Percentiles rank a stretch among this genome's conserved stretches.
These are phyloP conservation scores for Monarda citriodora DNA, from an alignment of 305 asterid genomes.

Conservation along the genomic window DNA sequence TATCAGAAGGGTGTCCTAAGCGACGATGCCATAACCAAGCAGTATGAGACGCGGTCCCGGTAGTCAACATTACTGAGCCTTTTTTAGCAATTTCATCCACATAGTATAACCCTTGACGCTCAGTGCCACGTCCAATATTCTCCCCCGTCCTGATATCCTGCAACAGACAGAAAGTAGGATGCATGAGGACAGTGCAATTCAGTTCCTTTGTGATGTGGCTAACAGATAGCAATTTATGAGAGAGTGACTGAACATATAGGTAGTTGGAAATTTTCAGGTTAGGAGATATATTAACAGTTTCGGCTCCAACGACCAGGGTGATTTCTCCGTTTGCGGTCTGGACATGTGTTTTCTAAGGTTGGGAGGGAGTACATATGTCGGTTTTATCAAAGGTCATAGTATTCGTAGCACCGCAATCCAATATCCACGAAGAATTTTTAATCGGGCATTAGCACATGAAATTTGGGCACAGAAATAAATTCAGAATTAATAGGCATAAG, in stretches of 20 bases:
- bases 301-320: not conserved
- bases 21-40: constrained; percentile 9
- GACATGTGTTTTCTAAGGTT: not conserved
- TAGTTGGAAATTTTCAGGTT: not conserved
- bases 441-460: too few species aligned
- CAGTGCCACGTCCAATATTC: too few species aligned
- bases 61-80: not conserved
- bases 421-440: not conserved
- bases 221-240: constrained; percentile 1
- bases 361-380: not conserved
- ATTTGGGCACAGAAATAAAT: too few species aligned
- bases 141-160: not conserved
- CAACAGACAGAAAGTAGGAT: not conserved
- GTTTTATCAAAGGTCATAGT: not conserved
- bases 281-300: not conserved
- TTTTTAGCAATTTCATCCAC: not conserved
- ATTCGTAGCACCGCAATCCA: constrained; percentile 8
- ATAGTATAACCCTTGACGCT: not conserved
- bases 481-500: too few species aligned
- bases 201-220: not conserved
- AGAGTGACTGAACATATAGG: not conserved
- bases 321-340: not conserved
- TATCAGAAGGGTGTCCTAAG: not conserved
- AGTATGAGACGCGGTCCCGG: not conserved
- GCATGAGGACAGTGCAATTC: not conserved